Evolutionary conservation across 768 basidiomycete species (phyloP).

Genomic region (Suillus paluster): DNA sequence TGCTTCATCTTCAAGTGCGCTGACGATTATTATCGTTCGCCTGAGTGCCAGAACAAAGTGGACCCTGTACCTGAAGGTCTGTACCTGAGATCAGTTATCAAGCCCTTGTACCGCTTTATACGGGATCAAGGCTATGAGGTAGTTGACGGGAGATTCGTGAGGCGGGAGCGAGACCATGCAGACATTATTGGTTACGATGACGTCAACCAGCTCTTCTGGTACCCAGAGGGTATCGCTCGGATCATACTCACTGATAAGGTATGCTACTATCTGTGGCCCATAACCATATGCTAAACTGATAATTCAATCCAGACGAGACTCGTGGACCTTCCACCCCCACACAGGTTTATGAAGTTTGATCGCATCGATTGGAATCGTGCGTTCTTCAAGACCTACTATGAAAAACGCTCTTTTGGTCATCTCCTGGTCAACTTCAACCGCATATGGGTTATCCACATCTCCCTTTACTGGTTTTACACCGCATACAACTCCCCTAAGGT

Average conservation of each 20-base stretch:
- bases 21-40: slow-evolving; percentile 98
- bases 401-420: slow-evolving; percentile 96
- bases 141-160: slow-evolving; percentile 91
- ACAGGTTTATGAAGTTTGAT: slow-evolving; percentile 97
- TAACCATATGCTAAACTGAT: slow-evolving; percentile 5
- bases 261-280: slow-evolving; percentile 4
- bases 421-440: slow-evolving; percentile 99
- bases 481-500: slow-evolving; percentile 90
- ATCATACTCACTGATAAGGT: slow-evolving; percentile 92
- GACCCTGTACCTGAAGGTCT: slow-evolving; percentile 95
- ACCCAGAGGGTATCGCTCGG: slow-evolving; percentile 95
- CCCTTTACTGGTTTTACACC: slow-evolving; percentile 96
- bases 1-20: slow-evolving; percentile 99
- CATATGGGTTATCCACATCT: slow-evolving; percentile 97
- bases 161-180: slow-evolving; percentile 91
- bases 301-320: slow-evolving; percentile 67
- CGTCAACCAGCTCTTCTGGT: slow-evolving; percentile 99
- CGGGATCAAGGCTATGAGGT: slow-evolving; percentile 98
- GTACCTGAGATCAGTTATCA: slow-evolving; percentile 89
- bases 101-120: slow-evolving; percentile 95
- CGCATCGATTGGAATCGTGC: slow-evolving; percentile 95
- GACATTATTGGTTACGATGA: slow-evolving; percentile 98
- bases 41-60: slow-evolving; percentile 93
- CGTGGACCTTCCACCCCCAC: slow-evolving; percentile 87
- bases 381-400: slow-evolving; percentile 99